Base-by-base conservation (phyloP, 768 basidiomycete genomes). In the Termitomyces sp. region DNA sequence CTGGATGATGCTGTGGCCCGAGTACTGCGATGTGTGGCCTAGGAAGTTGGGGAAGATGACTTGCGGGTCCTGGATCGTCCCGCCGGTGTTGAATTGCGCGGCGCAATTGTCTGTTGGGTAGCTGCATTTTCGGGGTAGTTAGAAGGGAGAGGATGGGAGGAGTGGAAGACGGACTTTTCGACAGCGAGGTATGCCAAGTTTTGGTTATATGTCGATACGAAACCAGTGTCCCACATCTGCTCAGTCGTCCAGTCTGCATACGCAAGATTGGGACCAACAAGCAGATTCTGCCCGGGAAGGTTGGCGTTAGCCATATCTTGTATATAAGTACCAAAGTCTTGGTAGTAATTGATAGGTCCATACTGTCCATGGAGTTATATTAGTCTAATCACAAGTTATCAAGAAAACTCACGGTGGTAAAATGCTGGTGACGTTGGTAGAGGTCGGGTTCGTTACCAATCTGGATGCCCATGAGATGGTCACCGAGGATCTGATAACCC, bases 391-490 rank as follows among this genome's bases (percentile, higher is more conserved):
- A 25, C 21, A 2, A 23, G 12, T 16, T 7, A 16, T 25, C 4
- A 32, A 5, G 11, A 45, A 14, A 48, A 17, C 60, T 49, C 35
- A 68, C 71, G 5, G 59, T 21, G 1, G 70, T 67, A 21, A 78
- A 74, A 64, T 78, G 76, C 0, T 66, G 67, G 59, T 77, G 78
- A 25, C 60, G 54, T 0, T 61, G 76, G 56, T 81, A 84, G 42
- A 81, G 68, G 67, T 83, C 81, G 10, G 73, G 81, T 68, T 91
- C 88, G 68, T 92, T 91, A 1, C 84, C 89, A 5, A 82, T 79
- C 67, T 91, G 86, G 21, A 89, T 71, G 0, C 86, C 90, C 37
- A 88, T 67, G 14, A 93, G 75, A 59, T 78, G 72, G 57, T 82
- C 72, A 0, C 91, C 91, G 0, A 93, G 73, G 57, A 91, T 84